These are phyloP conservation scores for Russula virescens DNA, from an alignment of 768 basidiomycete genomes.

Conservation along the genomic window DNA sequence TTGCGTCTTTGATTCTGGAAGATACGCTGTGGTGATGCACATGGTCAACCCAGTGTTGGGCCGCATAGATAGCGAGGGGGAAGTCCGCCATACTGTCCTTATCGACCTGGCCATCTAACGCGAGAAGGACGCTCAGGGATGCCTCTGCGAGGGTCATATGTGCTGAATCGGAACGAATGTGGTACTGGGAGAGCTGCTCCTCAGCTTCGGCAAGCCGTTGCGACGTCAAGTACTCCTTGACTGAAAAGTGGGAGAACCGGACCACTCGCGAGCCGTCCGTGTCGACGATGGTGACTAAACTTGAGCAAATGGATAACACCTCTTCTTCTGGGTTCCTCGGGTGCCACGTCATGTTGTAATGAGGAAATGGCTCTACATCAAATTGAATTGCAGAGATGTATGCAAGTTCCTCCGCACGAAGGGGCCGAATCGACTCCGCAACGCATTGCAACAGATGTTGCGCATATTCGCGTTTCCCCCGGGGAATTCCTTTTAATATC, in stretches of 20 bases:
- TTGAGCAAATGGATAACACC: not conserved
- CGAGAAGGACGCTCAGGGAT: not conserved
- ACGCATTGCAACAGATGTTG: not conserved
- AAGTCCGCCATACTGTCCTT: not conserved
- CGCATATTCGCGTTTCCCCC: not conserved
- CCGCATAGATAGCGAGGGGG: not conserved
- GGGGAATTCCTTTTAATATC: not conserved
- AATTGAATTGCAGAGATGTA: not conserved
- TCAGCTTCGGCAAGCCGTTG: not conserved
- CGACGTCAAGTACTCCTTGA: not conserved
- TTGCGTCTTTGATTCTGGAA: not conserved
- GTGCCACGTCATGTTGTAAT: not conserved
- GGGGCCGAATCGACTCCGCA: not conserved
- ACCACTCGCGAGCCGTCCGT: not conserved
- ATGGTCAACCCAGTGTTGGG: not conserved
- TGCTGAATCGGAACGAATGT: not conserved
- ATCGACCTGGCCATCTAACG: not conserved
- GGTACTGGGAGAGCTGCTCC: not conserved
- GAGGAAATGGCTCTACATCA: not conserved
- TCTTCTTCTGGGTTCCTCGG: not conserved
- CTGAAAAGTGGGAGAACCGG: not conserved
- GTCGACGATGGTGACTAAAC: not conserved
- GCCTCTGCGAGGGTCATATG: not conserved
- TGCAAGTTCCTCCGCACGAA: not conserved
- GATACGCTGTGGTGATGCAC: not conserved